phyloP scores from a whole-genome alignment of 768 basidiomycete genomes.

The Russula vinacea region DNA sequence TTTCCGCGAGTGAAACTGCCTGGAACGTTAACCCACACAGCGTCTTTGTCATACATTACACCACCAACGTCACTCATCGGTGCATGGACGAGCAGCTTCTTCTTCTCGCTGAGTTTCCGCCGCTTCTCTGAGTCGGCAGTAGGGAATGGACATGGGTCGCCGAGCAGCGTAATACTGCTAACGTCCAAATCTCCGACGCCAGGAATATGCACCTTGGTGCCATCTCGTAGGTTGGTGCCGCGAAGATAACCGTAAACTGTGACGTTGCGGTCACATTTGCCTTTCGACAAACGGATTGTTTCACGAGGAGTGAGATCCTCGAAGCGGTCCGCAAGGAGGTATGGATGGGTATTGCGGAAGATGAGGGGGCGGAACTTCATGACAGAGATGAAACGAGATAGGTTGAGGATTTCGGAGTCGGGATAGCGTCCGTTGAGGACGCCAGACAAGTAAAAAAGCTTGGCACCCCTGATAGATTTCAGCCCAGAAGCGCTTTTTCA shows the following conservation, averaged over 20 bases:
- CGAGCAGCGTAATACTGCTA: slow-evolving; percentile 65
- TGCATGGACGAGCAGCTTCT: slow-evolving; percentile 86
- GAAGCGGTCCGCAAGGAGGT: slow-evolving; percentile 89
- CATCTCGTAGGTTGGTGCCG: slow-evolving; percentile 75
- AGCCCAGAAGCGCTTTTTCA: slow-evolving; percentile 99
- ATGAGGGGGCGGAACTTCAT: slow-evolving; percentile 98
- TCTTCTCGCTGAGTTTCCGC: slow-evolving; percentile 92
- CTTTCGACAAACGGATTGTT: slow-evolving; percentile 66
- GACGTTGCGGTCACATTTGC: slow-evolving; percentile 90
- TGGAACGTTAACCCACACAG: slow-evolving; percentile 96
- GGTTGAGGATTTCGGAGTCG: slow-evolving; percentile 92
- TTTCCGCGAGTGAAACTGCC: slow-evolving; percentile 88
- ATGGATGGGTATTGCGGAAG: slow-evolving; percentile 93
- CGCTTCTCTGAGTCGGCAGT: slow-evolving; percentile 87
- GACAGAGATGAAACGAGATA: slow-evolving; percentile 92
- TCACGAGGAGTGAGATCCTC: slow-evolving; percentile 94
- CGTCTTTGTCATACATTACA: slow-evolving; percentile 95
- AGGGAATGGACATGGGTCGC: slow-evolving; percentile 96
- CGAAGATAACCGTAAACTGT: slow-evolving; percentile 94
- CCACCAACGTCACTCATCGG: slow-evolving; percentile 99
- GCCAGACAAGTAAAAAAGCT: slow-evolving; percentile 95
- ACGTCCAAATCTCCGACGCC: slow-evolving; percentile 90
- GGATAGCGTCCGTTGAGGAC: slow-evolving; percentile 97
- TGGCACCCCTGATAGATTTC: slow-evolving; percentile 99
- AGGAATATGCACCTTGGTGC: slow-evolving; percentile 87